Conservation (phyloP, 345 rosid species). For the Moricandia arvensis region DNA sequence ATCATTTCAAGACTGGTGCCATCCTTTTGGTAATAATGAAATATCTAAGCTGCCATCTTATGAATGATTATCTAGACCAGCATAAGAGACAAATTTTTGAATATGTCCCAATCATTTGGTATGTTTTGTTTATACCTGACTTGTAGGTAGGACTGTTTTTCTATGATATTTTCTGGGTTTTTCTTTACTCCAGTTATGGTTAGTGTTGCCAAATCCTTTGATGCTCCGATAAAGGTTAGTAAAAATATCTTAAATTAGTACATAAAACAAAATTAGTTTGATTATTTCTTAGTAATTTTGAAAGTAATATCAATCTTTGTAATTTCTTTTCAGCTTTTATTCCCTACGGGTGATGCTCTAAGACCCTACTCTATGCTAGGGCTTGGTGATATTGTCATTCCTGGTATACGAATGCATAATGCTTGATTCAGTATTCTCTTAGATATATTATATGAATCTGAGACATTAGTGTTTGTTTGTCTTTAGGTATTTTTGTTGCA, state of each 20-base stretch:
- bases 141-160: conserved; percentile 93
- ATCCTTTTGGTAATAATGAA: conserved; percentile 74
- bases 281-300: not conserved
- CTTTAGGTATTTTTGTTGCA: conserved; percentile 93
- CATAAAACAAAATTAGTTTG: not conserved
- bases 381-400: conserved; percentile 98
- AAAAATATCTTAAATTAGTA: not conserved
- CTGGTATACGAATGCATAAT: conserved; percentile 50
- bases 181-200: conserved; percentile 99
- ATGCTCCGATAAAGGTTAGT: conserved; percentile 99
- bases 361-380: conserved; percentile 99
- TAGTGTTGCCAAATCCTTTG: conserved; percentile 96
- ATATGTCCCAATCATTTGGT: not conserved
- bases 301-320: not conserved
- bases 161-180: conserved; percentile 97
- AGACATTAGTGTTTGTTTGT: not conserved
- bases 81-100: too few relatives aligned
- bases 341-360: conserved; percentile 73
- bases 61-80: not conserved
- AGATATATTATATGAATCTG: not conserved
- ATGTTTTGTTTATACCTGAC: conserved; percentile 14
- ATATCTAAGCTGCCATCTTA: not conserved
- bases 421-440: not conserved
- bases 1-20: conserved; percentile 96
- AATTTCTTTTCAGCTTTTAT: conserved; percentile 62